Evolutionary conservation across 1,284 basidiomycete species (phyloP).

Genomic region (Sutorius eximius): DNA sequence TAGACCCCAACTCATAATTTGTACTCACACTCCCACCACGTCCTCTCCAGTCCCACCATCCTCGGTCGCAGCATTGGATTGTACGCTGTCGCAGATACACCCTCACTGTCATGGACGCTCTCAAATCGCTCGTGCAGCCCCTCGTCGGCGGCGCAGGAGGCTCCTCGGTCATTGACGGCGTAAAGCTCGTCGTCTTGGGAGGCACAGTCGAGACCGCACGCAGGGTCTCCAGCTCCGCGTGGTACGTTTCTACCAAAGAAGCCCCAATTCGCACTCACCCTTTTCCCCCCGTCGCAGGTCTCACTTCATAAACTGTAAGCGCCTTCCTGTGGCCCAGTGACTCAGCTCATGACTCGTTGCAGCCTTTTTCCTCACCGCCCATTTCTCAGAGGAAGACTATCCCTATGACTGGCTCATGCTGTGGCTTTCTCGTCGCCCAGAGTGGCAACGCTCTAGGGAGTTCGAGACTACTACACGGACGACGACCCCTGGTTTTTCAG

Average conservation of each 20-base stretch:
- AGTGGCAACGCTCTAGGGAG: slow-evolving; percentile 81
- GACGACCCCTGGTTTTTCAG: slow-evolving; percentile 49
- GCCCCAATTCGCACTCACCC: slow-evolving; percentile 7
- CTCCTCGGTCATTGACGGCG: slow-evolving; percentile 76
- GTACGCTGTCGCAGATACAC: slow-evolving; percentile 21
- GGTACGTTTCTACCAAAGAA: slow-evolving; percentile 43
- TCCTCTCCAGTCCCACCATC: slow-evolving; percentile 5
- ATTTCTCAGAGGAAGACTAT: slow-evolving; percentile 82
- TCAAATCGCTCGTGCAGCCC: slow-evolving; percentile 79
- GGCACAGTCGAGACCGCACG: slow-evolving; percentile 83
- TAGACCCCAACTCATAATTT: slow-evolving; percentile 6
- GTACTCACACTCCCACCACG: slow-evolving; percentile 28
- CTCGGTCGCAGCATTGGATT: slow-evolving; percentile 35
- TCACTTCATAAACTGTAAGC: slow-evolving; percentile 79
- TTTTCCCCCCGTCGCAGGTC: slow-evolving; percentile 46
- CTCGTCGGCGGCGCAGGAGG: slow-evolving; percentile 72
- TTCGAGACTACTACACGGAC: slow-evolving; percentile 81
- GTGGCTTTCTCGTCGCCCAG: slow-evolving; percentile 75
- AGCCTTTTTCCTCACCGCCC: slow-evolving; percentile 85
- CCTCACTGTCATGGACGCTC: slow-evolving; percentile 60
- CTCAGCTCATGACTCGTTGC: slow-evolving; percentile 11
- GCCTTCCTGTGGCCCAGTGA: slow-evolving; percentile 6
- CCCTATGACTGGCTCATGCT: slow-evolving; percentile 84
- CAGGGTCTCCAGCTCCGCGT: slow-evolving; percentile 75
- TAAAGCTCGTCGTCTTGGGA: slow-evolving; percentile 83